Conservation (phyloP, 495 filamentous ascomycete genomes). For the Daldinia loculata region DNA sequence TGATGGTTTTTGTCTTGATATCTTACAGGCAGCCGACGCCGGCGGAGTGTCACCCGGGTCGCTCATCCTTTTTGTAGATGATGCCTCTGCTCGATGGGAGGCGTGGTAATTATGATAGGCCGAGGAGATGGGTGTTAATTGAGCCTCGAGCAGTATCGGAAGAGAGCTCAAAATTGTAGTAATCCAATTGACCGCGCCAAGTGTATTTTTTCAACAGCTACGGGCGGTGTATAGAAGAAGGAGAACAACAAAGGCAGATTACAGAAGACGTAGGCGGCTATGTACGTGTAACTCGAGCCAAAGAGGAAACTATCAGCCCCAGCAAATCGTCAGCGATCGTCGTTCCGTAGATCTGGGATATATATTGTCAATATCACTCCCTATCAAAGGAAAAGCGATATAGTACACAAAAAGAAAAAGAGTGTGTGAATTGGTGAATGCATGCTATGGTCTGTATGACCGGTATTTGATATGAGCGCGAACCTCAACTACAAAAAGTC, state of each 20-base stretch:
- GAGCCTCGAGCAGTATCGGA: neutral
- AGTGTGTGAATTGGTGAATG: neutral
- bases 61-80: constrained; percentile 40
- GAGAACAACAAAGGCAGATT: constrained; percentile 16
- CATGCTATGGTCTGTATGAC: neutral
- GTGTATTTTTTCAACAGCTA: constrained; percentile 12
- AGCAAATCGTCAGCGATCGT: constrained; percentile 30
- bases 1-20: neutral
- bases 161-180: neutral
- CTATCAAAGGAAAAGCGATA: constrained; percentile 9
- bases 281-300: constrained; percentile 23
- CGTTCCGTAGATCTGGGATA: constrained; percentile 26
- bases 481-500: constrained; percentile 9
- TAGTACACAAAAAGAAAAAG: neutral
- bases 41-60: constrained; percentile 22
- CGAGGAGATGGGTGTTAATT: neutral
- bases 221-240: constrained; percentile 5
- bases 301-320: constrained; percentile 34
- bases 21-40: constrained; percentile 37
- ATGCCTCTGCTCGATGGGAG: constrained; percentile 1
- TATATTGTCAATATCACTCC: neutral
- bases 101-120: neutral
- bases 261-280: constrained; percentile 26
- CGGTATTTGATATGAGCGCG: neutral
- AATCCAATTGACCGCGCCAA: constrained; percentile 12